phyloP scores from a whole-genome alignment of 768 basidiomycete genomes.

The Mycena maculata region DNA sequence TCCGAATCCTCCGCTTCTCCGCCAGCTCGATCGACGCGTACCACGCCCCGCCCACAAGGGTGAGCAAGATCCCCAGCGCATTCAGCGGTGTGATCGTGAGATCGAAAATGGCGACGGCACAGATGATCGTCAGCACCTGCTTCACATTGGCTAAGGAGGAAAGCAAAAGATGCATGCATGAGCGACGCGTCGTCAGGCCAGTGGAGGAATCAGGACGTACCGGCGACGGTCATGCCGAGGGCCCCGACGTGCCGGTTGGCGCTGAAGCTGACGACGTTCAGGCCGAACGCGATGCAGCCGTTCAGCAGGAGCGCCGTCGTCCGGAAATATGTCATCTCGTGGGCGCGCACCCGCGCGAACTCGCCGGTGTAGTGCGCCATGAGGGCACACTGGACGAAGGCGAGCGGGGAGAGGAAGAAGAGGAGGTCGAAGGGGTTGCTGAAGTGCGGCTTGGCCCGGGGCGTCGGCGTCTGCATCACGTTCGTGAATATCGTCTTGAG shows the following conservation, averaged over 20 bases:
- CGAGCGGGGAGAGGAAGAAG: constrained; percentile 90
- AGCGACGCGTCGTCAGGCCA: constrained; percentile 21
- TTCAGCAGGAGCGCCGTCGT: constrained; percentile 75
- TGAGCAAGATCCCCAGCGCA: constrained; percentile 84
- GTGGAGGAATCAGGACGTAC: constrained; percentile 46
- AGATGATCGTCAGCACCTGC: constrained; percentile 90
- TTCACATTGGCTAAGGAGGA: constrained; percentile 86
- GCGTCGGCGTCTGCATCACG: constrained; percentile 66
- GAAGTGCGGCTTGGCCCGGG: constrained; percentile 14
- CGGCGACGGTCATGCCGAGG: constrained; percentile 91
- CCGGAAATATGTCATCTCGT: constrained; percentile 52
- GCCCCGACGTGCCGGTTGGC: constrained; percentile 95
- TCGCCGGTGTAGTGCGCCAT: constrained; percentile 88
- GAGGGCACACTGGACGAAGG: constrained; percentile 86
- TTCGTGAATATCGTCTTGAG: constrained; percentile 95
- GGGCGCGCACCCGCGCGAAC: constrained; percentile 66
- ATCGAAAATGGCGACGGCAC: constrained; percentile 87
- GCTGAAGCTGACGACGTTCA: constrained; percentile 95
- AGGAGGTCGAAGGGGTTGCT: constrained; percentile 73
- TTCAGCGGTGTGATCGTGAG: constrained; percentile 85
- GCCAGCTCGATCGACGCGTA: constrained; percentile 76
- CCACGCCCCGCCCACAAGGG: constrained; percentile 87
- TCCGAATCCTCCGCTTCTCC: constrained; percentile 49
- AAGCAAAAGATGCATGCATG: background rate
- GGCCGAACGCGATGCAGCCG: constrained; percentile 87